phyloP scores from a whole-genome alignment of 306 rosid species.

The Dalbergia oliveri region DNA sequence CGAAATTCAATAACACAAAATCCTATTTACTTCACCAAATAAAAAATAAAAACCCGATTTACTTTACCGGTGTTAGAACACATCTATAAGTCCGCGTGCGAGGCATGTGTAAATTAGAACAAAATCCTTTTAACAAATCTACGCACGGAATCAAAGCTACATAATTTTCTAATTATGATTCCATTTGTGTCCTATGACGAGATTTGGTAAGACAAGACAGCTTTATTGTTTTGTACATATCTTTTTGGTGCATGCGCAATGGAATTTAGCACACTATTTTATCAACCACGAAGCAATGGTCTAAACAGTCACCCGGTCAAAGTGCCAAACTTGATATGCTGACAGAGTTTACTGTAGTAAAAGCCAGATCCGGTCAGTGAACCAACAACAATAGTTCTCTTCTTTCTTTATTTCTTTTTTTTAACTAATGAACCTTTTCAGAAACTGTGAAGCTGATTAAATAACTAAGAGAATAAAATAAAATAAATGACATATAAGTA shows the following conservation, averaged over 20 bases:
- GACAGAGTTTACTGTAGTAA: slow-evolving; percentile 9
- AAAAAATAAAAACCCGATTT: no score
- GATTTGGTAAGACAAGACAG: slow-evolving; percentile 36
- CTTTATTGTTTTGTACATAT: slow-evolving; percentile 27
- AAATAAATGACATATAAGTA: not conserved
- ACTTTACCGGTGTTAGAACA: no score
- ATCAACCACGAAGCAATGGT: slow-evolving; percentile 20
- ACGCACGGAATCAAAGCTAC: slow-evolving; percentile 13
- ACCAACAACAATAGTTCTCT: slow-evolving; percentile 1
- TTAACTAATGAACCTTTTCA: not conserved
- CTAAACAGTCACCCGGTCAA: slow-evolving; percentile 38
- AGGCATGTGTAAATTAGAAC: not conserved
- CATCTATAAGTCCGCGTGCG: no score
- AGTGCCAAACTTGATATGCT: slow-evolving; percentile 39
- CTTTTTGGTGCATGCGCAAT: slow-evolving; percentile 21
- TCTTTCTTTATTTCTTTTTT: not conserved
- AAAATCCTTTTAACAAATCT: no score
- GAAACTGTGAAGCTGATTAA: not conserved
- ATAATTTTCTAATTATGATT: slow-evolving; percentile 34
- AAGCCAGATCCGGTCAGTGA: slow-evolving; percentile 18
- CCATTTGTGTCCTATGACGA: not conserved
- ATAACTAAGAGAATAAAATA: slow-evolving; percentile 10
- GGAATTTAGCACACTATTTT: not conserved
- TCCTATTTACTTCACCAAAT: no score
- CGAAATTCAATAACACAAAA: no score